Percentiles rank a stretch among this genome's conserved stretches.
Conservation (phyloP, 1,284 basidiomycete genomes). For the Trichosporon asahii region DNA sequence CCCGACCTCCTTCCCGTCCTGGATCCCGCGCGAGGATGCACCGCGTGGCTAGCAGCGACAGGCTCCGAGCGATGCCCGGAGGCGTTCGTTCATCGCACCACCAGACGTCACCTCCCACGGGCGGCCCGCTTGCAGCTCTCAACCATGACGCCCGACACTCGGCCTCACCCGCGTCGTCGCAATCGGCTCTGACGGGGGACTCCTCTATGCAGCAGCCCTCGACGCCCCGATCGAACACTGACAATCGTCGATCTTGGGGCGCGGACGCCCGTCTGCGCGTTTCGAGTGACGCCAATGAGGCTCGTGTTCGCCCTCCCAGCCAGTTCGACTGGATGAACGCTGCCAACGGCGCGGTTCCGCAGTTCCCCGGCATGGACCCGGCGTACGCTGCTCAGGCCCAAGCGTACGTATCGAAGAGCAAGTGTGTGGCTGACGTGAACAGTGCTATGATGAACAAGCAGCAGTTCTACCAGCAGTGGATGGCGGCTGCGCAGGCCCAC, state of each 20-base stretch:
- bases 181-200: slow-evolving; percentile 29
- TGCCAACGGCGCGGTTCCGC: not conserved
- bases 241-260: slow-evolving; percentile 20
- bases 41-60: slow-evolving; percentile 6
- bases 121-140: slow-evolving; percentile 7
- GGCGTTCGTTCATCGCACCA: not conserved
- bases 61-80: slow-evolving; percentile 12
- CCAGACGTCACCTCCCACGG: slow-evolving; percentile 14
- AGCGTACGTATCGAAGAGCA: slow-evolving; percentile 1
- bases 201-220: slow-evolving; percentile 25
- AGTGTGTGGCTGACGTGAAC: not conserved
- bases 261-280: not conserved
- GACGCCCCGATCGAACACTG: slow-evolving; percentile 26
- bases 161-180: slow-evolving; percentile 30
- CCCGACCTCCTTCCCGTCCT: slow-evolving; percentile 12
- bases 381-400: slow-evolving; percentile 9
- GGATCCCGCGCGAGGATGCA: slow-evolving; percentile 9
- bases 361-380: slow-evolving; percentile 12
- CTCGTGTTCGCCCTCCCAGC: slow-evolving; percentile 6
- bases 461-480: slow-evolving; percentile 44
- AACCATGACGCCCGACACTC: slow-evolving; percentile 13
- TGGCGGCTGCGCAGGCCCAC: slow-evolving; percentile 42
- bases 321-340: slow-evolving; percentile 15
- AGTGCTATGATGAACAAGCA: slow-evolving; percentile 38
- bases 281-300: slow-evolving; percentile 12